Conservation (phyloP, 257 asterid genomes). For the Scutellaria minor region DNA sequence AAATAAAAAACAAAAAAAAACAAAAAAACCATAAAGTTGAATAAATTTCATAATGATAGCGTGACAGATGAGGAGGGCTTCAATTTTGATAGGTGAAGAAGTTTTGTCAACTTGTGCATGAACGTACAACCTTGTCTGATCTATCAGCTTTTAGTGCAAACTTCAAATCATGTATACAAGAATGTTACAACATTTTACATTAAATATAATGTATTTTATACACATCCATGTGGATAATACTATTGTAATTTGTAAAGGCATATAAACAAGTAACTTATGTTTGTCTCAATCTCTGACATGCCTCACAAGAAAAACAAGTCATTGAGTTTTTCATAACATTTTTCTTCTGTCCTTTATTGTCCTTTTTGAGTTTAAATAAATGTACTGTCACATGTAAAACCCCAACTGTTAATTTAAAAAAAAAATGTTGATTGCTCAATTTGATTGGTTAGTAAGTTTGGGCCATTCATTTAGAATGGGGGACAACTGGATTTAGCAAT, state of each 20-base stretch:
- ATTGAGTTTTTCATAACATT: slow-evolving; percentile 3
- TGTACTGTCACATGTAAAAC: slow-evolving; percentile 30
- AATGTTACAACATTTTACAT: neutral
- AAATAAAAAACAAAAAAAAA: no score
- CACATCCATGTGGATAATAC: no score
- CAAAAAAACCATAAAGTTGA: no score
- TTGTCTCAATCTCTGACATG: slow-evolving; percentile 15
- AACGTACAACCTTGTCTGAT: neutral
- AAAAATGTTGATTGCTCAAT: neutral
- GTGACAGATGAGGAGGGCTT: neutral
- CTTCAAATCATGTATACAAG: neutral
- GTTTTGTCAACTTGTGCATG: neutral
- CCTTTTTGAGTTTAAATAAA: slow-evolving; percentile 7
- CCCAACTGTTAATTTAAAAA: neutral
- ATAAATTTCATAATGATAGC: no score
- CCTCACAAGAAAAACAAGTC: neutral
- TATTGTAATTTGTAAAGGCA: no score
- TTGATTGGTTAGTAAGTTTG: slow-evolving; percentile 11
- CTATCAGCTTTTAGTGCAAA: neutral
- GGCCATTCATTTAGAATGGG: slow-evolving; percentile 25
- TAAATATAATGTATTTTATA: neutral
- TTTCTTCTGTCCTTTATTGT: slow-evolving; percentile 10
- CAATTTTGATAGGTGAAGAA: neutral
- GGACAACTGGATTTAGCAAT: slow-evolving; percentile 31
- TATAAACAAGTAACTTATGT: neutral